Evolutionary conservation across 2,329 filamentous ascomycete genomes (phyloP).

Genomic region (Leptosphaerulina australis): DNA sequence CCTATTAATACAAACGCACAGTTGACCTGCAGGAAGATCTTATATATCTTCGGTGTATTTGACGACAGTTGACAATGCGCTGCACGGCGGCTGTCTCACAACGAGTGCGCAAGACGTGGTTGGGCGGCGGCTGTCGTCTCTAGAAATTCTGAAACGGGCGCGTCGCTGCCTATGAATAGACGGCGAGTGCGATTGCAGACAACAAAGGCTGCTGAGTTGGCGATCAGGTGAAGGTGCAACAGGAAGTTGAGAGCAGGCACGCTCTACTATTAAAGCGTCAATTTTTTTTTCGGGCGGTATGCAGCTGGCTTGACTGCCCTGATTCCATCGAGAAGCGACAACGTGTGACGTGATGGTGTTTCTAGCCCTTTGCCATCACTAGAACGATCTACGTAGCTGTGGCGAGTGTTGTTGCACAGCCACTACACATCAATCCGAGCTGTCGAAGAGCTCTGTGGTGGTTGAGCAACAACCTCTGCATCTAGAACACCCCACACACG

Average conservation of each 20-base stretch:
- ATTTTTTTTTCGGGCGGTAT: constrained; percentile 19
- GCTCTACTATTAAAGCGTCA: constrained; percentile 22
- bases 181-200: constrained; percentile 31
- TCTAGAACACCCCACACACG: constrained; percentile 7
- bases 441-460: neutral
- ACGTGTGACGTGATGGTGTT: constrained; percentile 20
- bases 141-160: constrained; percentile 49
- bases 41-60: constrained; percentile 26
- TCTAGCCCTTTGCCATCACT: constrained; percentile 6
- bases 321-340: constrained; percentile 24
- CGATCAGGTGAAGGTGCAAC: constrained; percentile 23
- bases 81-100: constrained; percentile 36
- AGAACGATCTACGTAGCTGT: constrained; percentile 4
- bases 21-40: constrained; percentile 17
- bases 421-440: constrained; percentile 8
- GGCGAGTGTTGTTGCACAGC: constrained; percentile 9
- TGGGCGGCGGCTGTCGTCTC: constrained; percentile 37
- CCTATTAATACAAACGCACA: constrained; percentile 6
- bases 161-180: constrained; percentile 47
- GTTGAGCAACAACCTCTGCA: neutral
- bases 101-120: constrained; percentile 32
- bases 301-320: constrained; percentile 39
- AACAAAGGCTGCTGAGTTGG: constrained; percentile 18
- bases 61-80: constrained; percentile 15
- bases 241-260: constrained; percentile 13